These are phyloP conservation scores for Fagopyrum homotropicum DNA, from an alignment of 148 eudicot species.

Conservation along the genomic window DNA sequence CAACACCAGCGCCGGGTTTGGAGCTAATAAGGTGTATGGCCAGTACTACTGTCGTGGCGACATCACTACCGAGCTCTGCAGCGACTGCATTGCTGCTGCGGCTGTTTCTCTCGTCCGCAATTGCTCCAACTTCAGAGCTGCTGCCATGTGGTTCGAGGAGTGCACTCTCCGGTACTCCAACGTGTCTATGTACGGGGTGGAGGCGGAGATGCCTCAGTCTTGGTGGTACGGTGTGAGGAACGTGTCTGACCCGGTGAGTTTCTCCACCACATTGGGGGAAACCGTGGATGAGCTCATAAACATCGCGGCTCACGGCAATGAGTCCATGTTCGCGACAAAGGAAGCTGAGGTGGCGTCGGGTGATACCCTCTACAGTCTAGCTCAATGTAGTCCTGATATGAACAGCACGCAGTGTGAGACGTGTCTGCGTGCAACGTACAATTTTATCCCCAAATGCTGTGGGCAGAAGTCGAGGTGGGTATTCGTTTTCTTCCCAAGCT, in stretches of 20 bases:
- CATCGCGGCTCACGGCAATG: neutral
- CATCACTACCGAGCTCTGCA: neutral
- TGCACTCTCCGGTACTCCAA: neutral
- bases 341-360: neutral
- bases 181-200: neutral
- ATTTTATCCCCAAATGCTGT: neutral
- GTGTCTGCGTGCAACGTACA: neutral
- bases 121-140: neutral
- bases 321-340: neutral
- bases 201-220: neutral
- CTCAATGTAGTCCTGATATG: neutral
- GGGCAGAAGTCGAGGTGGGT: neutral
- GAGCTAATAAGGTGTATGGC: neutral
- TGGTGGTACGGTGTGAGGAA: neutral
- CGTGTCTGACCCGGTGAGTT: neutral
- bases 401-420: neutral
- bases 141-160: neutral
- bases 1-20: neutral
- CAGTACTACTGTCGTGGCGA: conserved; percentile 1
- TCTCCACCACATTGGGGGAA: neutral
- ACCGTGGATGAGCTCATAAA: neutral
- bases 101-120: neutral
- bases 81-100: neutral
- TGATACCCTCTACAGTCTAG: neutral
- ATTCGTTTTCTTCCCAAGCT: neutral